Conservation (phyloP, 768 basidiomycete species). For the Pleurotus citrinopileatus region DNA sequence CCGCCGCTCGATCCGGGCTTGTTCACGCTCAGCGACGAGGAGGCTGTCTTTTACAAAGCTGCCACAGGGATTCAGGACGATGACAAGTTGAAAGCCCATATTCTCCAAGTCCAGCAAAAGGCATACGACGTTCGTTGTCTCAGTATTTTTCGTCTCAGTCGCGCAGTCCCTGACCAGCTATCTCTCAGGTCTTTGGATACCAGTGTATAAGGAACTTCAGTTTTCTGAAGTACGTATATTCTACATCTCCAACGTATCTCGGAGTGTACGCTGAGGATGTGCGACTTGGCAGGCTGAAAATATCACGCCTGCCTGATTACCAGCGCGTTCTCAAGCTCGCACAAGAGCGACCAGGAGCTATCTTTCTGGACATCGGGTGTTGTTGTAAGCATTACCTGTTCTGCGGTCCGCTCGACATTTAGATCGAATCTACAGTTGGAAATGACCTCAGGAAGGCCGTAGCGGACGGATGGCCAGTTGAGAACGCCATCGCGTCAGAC, state of each 20-base stretch:
- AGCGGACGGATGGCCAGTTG: conserved; percentile 35
- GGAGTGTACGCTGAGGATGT: too few relatives aligned
- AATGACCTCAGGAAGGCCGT: conserved; percentile 36
- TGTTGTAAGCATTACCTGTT: conserved; percentile 30
- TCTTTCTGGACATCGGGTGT: conserved; percentile 42
- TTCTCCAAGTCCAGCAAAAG: conserved; percentile 32
- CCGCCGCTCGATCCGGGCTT: conserved; percentile 9
- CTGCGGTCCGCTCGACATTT: not conserved
- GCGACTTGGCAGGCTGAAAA: conserved; percentile 21
- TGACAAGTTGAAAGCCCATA: conserved; percentile 34
- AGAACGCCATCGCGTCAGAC: conserved; percentile 35
- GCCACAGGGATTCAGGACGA: conserved; percentile 35
- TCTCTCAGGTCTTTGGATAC: conserved; percentile 24
- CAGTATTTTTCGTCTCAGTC: not conserved
- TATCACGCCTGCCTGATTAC: conserved; percentile 32
- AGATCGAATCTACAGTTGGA: conserved; percentile 29
- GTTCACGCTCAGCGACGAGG: conserved; percentile 24
- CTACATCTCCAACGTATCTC: not conserved
- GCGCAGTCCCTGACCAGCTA: not conserved
- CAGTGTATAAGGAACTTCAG: conserved; percentile 28
- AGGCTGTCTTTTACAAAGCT: conserved; percentile 31
- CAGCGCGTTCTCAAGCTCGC: conserved; percentile 25
- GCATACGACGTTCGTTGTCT: conserved; percentile 24
- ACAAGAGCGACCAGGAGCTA: conserved; percentile 21
- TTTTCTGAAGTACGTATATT: conserved; percentile 23